Percentiles rank a stretch among this genome's conserved stretches.
Evolutionary conservation across 768 basidiomycete genomes (phyloP).

Genomic region (Dacryopinax primogenitus): DNA sequence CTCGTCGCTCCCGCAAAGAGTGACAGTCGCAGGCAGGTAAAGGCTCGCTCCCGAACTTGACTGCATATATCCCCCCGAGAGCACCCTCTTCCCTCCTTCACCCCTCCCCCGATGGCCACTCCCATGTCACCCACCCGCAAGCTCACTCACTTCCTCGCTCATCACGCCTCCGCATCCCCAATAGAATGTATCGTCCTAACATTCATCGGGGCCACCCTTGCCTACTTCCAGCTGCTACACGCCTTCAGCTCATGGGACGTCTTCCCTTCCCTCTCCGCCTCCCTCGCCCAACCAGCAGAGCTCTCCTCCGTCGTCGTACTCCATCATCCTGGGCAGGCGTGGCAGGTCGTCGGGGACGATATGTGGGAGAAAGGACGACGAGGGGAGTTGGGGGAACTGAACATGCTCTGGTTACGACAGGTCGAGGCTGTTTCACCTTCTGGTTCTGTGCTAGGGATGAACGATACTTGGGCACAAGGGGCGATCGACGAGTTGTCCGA

Average conservation of each 20-base stretch:
- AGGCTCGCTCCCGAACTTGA: too few species aligned
- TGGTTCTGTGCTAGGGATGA: background rate
- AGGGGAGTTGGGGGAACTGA: background rate
- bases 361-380: background rate
- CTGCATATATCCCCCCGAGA: too few species aligned
- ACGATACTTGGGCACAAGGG: background rate
- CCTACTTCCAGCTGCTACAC: conserved; percentile 86
- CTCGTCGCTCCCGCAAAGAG: too few species aligned
- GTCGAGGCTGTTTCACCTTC: background rate
- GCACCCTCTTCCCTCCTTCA: background rate
- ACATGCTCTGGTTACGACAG: background rate
- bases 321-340: background rate
- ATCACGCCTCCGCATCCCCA: conserved; percentile 26
- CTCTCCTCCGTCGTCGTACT: background rate
- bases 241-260: conserved; percentile 82
- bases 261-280: conserved; percentile 29
- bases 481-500: background rate
- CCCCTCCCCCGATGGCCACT: background rate
- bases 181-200: conserved; percentile 80
- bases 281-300: background rate
- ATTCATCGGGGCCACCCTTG: conserved; percentile 78
- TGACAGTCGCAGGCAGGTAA: too few species aligned
- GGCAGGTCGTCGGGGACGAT: background rate
- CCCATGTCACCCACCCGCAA: background rate
- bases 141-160: conserved; percentile 16